Conservation (phyloP, 495 filamentous ascomycete species). For the Cudoniella acicularis region DNA sequence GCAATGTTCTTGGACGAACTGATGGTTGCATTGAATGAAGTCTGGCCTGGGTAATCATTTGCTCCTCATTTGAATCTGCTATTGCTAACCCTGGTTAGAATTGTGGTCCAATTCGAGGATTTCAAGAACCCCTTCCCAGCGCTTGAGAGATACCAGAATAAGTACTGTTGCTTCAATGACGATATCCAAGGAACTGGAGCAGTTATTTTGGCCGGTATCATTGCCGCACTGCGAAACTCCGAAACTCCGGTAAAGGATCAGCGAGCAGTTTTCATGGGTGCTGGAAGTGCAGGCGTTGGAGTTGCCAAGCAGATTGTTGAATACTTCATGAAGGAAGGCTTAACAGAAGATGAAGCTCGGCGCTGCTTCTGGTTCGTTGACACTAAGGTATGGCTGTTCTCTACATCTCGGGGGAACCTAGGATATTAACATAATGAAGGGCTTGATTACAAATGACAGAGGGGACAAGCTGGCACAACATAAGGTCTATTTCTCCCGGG, state of each 20-base stretch:
- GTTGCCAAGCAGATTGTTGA: slow-evolving; percentile 78
- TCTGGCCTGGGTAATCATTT: slow-evolving; percentile 64
- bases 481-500: slow-evolving; percentile 71
- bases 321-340: slow-evolving; percentile 72
- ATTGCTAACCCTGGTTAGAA: slow-evolving; percentile 41
- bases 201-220: slow-evolving; percentile 73
- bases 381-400: slow-evolving; percentile 42
- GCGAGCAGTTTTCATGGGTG: slow-evolving; percentile 73
- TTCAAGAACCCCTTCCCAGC: slow-evolving; percentile 85
- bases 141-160: slow-evolving; percentile 65
- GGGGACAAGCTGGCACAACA: slow-evolving; percentile 72
- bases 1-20: slow-evolving; percentile 75
- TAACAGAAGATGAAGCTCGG: slow-evolving; percentile 71
- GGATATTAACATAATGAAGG: slow-evolving; percentile 25
- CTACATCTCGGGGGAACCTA: background rate
- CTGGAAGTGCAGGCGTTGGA: slow-evolving; percentile 73
- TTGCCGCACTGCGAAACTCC: slow-evolving; percentile 69
- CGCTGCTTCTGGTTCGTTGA: slow-evolving; percentile 79
- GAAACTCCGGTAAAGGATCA: slow-evolving; percentile 67
- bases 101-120: slow-evolving; percentile 82
- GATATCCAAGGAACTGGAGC: slow-evolving; percentile 82
- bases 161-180: slow-evolving; percentile 79
- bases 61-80: background rate
- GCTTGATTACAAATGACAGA: slow-evolving; percentile 68
- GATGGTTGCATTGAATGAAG: slow-evolving; percentile 72